Conservation (phyloP, 495 filamentous ascomycete species). For the Barbatosphaeria neglecta region DNA sequence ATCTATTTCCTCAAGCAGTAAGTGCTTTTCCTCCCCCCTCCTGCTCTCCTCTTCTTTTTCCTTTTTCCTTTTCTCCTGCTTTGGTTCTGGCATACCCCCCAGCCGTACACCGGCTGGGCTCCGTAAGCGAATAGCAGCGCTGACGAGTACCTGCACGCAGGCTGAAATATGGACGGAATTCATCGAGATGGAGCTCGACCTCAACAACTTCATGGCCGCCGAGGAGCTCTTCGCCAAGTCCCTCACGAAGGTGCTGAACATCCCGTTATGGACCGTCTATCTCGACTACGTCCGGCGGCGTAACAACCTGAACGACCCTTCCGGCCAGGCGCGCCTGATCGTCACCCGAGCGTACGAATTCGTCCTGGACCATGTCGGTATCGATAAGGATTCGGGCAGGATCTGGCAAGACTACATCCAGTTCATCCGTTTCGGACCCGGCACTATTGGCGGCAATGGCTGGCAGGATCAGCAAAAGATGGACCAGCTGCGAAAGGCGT, state of each 20-base stretch:
- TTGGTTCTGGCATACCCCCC: neutral
- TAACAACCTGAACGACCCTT: constrained; percentile 76
- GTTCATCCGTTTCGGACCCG: constrained; percentile 78
- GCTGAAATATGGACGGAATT: constrained; percentile 83
- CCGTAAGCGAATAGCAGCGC: constrained; percentile 2
- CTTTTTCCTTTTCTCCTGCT: neutral
- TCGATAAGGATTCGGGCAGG: constrained; percentile 81
- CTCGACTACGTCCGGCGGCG: constrained; percentile 86
- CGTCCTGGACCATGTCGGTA: constrained; percentile 75
- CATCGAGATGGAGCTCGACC: constrained; percentile 73
- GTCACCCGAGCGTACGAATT: constrained; percentile 82
- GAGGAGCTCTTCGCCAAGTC: constrained; percentile 73
- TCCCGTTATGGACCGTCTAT: constrained; percentile 86
- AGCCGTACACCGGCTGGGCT: too few relatives aligned
- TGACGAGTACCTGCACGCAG: constrained; percentile 41
- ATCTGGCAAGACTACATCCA: constrained; percentile 91
- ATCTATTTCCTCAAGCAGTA: constrained; percentile 81
- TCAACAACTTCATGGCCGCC: constrained; percentile 61
- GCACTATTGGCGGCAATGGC: constrained; percentile 65
- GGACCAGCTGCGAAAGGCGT: constrained; percentile 80
- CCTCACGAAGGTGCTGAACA: constrained; percentile 60
- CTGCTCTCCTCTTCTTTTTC: neutral
- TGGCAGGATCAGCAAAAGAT: constrained; percentile 99
- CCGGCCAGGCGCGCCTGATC: constrained; percentile 58
- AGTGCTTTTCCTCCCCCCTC: constrained; percentile 25